Base-by-base conservation (phyloP, 176 grass and related monocot genomes). In the Calamus simplicifolius region DNA sequence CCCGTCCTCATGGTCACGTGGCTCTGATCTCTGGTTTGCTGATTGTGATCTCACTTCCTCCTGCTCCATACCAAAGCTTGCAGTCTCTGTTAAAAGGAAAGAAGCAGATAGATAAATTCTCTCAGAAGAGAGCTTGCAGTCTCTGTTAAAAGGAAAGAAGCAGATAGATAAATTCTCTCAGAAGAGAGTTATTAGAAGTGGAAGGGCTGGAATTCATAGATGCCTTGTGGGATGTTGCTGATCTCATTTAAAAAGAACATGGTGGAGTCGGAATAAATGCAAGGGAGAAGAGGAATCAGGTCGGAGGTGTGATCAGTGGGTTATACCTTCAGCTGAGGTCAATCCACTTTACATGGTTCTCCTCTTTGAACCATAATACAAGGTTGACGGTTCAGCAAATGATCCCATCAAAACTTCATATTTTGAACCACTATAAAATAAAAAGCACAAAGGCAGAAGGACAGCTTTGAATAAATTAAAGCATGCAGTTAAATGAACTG, bases 261-360 rank as follows among this genome's bases (percentile, higher is more conserved):
- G 64, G 5, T 54, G n/a, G 25, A 54, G 51, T 53, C n/a, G 64
- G 27, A 67, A 54, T 17, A 54, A 55, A 28, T 54, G 64, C 31
- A 19, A 67, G 27, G 51, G 51, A 38, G 63, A 52, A 19, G n/a
- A 6, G 51, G 27, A 52, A 52, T 49, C 1, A 1, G 21, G 19
- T 35, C 6, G 29, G 49, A 66, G 35, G 50, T 54, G 50, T n/a
- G n/a, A n/a, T 27, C 51, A 54, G 51, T 31, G 50, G 50, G 21
- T 23, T 0, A 54, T 54, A 30, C 35, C 19, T 67, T 31, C 19
- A 29, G 25, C 38, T 54, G 50, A 55, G 28, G 49, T 67, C 50
- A 16, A 26, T 35, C 64, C 64, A 67, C 64, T 55, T 56, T 54
- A 55, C 64, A 5, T 67, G 51, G 64, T 67, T 67, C 64, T 51